phyloP scores from a whole-genome alignment of 805 yeast genomes.

The Metschnikowia santaceciliae region DNA sequence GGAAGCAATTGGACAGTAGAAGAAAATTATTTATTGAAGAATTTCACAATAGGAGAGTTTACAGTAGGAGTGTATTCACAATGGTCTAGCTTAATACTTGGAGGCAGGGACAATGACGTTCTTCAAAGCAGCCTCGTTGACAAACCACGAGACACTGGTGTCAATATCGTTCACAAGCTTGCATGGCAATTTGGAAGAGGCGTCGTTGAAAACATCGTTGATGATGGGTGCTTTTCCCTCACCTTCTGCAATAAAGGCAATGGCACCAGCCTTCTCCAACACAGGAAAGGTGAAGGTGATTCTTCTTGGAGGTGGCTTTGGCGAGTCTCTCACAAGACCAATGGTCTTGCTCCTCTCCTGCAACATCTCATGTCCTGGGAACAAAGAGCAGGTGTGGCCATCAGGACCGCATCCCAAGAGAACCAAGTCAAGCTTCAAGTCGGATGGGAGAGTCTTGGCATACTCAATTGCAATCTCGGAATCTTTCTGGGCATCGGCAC shows the following conservation, averaged over 20 bases:
- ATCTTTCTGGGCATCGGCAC: constrained; percentile 46
- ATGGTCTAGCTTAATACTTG: constrained; percentile 25
- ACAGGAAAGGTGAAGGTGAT: constrained; percentile 84
- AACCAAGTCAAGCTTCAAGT: constrained; percentile 54
- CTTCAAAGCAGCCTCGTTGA: constrained; percentile 68
- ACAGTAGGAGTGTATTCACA: too few species aligned
- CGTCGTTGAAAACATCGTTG: constrained; percentile 60
- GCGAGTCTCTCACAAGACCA: constrained; percentile 72
- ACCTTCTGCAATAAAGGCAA: constrained; percentile 89
- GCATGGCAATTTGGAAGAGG: constrained; percentile 56
- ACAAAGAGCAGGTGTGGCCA: constrained; percentile 91
- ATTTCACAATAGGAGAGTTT: too few species aligned
- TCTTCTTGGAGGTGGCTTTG: constrained; percentile 92
- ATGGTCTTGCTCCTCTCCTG: constrained; percentile 50
- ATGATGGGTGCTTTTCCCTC: constrained; percentile 73
- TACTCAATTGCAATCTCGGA: constrained; percentile 58
- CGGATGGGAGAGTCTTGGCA: constrained; percentile 50
- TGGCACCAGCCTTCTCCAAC: constrained; percentile 46
- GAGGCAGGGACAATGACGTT: constrained; percentile 49
- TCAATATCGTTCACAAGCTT: constrained; percentile 62
- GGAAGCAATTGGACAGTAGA: too few species aligned
- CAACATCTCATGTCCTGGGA: constrained; percentile 77
- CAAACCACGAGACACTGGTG: constrained; percentile 74
- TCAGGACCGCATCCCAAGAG: constrained; percentile 93
- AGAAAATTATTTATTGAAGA: too few species aligned